Conservation (phyloP, 305 asterid species). For the Solanum chacoense region DNA sequence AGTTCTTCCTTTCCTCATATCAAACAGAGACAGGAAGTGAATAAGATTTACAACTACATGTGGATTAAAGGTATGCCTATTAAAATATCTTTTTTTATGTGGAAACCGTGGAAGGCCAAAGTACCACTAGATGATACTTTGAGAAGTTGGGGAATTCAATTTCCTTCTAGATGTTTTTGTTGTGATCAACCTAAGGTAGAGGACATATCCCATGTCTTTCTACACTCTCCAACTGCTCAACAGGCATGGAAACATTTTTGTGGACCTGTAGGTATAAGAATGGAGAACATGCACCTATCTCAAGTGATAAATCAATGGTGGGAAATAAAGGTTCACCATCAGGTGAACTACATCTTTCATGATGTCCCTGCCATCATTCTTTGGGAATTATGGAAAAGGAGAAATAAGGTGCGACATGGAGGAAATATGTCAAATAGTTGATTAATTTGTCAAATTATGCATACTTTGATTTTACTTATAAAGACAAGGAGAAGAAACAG, state of each 20-base stretch:
- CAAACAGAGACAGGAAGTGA: not conserved
- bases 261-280: not conserved
- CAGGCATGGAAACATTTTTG: not conserved
- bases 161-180: too few relatives aligned
- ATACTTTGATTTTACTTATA: not conserved
- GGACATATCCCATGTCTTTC: too few relatives aligned
- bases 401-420: not conserved
- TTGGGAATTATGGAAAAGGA: not conserved
- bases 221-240: not conserved
- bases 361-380: not conserved
- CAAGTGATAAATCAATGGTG: not conserved
- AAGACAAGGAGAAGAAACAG: not conserved
- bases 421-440: not conserved
- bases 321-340: not conserved
- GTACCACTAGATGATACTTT: not conserved
- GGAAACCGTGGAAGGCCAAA: not conserved
- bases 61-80: not conserved
- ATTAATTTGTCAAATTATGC: not conserved
- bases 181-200: too few relatives aligned
- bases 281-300: not conserved
- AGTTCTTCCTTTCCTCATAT: not conserved
- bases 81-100: not conserved
- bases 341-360: not conserved
- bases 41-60: not conserved
- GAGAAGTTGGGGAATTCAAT: not conserved